Base-by-base conservation (phyloP, 345 rosid species). In the Populus davidiana region DNA sequence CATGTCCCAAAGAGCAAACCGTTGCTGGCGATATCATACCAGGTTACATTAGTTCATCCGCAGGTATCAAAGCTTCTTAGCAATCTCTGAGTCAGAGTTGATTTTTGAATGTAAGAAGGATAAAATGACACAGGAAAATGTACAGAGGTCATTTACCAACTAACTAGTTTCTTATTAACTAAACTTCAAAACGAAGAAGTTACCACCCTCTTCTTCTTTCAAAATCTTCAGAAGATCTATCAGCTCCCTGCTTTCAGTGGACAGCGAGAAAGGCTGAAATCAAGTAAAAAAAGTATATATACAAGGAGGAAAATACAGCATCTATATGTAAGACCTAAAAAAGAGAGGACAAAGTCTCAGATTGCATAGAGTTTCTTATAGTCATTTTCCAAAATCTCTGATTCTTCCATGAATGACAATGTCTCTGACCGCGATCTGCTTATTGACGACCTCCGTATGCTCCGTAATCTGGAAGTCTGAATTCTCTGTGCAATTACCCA, bases 401-500 rank as follows among this genome's bases (percentile, higher is more conserved):
- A 70, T 76, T 93, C 99, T 10, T 90, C 91, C 80, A 88, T 78
- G 47, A 81, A 44, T 7, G 91, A 86, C 85, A 88, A 73, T 10
- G 94, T 84, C 52, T 85, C 82, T 13, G 97, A 91, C 36, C 77
- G 79, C 0, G 95, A 88, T 71, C 86, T 62, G n/a, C 85, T 87
- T 71, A 72, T 72, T 3, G 86, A 79, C 9, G 90, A 86, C 75
- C 89, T 86, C 38, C 89, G 77, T 36, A 72, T 78, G 82, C 84
- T 89, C 66, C 83, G 87, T 38, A 76, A 8, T 76, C 74, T 88
- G 18, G 95, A 86, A 43, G 87, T 84, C 73, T 89, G 89, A 56
- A 93, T 81, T 66, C 90, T 86, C 71, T 90, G 87, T 68, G 83
- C 82, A n/a, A 93, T 84, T 78, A 96, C 94, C 91, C 96, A 96